Evolutionary conservation across 257 asterid species (phyloP).

Genomic region (Nicotiana benthamiana): DNA sequence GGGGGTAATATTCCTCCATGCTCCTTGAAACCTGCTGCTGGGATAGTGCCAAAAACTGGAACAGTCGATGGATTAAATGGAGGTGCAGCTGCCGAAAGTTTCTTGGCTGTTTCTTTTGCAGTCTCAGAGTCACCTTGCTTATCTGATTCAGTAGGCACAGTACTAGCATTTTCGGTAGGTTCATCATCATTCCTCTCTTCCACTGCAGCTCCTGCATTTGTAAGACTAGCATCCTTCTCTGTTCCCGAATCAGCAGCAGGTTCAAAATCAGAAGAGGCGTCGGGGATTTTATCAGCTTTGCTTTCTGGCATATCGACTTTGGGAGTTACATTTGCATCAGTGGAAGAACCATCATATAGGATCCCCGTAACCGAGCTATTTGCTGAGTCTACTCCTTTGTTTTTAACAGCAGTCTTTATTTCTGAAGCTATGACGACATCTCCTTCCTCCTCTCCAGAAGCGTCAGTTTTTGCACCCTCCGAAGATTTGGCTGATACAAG

Average conservation of each 20-base stretch:
- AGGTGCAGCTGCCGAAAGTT: constrained; percentile 81
- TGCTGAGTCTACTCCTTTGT: constrained; percentile 15
- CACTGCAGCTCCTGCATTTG: constrained; percentile 20
- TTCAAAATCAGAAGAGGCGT: constrained; percentile 17
- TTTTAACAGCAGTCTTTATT: constrained; percentile 22
- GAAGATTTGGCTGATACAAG: constrained; percentile 8
- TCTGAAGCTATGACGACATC: constrained; percentile 14
- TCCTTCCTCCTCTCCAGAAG: constrained; percentile 25
- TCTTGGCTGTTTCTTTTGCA: constrained; percentile 55
- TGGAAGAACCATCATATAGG: constrained; percentile 20
- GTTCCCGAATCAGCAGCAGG: not conserved
- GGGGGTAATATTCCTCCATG: constrained; percentile 74
- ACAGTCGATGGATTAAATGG: constrained; percentile 60
- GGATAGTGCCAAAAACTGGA: constrained; percentile 52
- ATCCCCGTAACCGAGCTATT: constrained; percentile 15
- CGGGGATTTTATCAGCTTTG: constrained; percentile 13
- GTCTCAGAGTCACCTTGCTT: constrained; percentile 42
- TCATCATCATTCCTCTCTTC: constrained; percentile 8
- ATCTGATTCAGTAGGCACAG: constrained; percentile 31
- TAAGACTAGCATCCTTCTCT: constrained; percentile 27
- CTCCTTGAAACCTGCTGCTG: constrained; percentile 47
- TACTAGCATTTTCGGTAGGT: constrained; percentile 13
- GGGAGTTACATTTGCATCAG: constrained; percentile 15
- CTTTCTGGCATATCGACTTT: constrained; percentile 16
- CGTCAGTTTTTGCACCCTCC: constrained; percentile 11